Evolutionary conservation across 495 filamentous ascomycete species (phyloP).

Genomic region (Aspergillus steynii): DNA sequence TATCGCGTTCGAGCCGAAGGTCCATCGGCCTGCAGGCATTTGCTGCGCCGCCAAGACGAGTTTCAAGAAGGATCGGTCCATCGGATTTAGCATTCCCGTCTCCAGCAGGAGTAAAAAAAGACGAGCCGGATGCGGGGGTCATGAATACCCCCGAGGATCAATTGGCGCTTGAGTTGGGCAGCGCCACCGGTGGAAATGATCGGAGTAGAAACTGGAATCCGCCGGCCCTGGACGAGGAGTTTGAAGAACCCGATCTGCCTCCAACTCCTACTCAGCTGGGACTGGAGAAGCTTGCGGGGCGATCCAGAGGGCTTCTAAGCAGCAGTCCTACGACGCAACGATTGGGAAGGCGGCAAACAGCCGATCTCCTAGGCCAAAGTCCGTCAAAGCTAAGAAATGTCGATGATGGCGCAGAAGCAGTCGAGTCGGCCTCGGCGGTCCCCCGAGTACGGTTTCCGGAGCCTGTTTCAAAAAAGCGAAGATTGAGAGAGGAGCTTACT

Average conservation of each 20-base stretch:
- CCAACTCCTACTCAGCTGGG: constrained; percentile 66
- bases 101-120: constrained; percentile 33
- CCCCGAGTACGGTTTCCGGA: constrained; percentile 25
- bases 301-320: constrained; percentile 37
- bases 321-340: constrained; percentile 44
- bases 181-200: constrained; percentile 30
- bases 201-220: constrained; percentile 20
- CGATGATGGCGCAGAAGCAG: constrained; percentile 15
- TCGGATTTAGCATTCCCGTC: constrained; percentile 47
- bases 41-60: constrained; percentile 41
- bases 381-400: constrained; percentile 35
- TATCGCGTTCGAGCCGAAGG: constrained; percentile 21
- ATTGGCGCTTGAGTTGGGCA: constrained; percentile 41
- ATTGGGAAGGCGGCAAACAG: constrained; percentile 28
- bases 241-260: constrained; percentile 67
- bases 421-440: constrained; percentile 6
- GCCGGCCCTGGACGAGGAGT: constrained; percentile 38
- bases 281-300: constrained; percentile 45
- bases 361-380: constrained; percentile 25
- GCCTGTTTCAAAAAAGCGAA: constrained; percentile 31
- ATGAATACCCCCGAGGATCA: constrained; percentile 40
- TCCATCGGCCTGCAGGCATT: constrained; percentile 40
- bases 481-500: constrained; percentile 29
- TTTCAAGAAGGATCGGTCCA: constrained; percentile 42
- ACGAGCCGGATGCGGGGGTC: constrained; percentile 17